Conservation (phyloP, 2,329 filamentous ascomycete species). For the Ambrosiella cleistominuta region DNA sequence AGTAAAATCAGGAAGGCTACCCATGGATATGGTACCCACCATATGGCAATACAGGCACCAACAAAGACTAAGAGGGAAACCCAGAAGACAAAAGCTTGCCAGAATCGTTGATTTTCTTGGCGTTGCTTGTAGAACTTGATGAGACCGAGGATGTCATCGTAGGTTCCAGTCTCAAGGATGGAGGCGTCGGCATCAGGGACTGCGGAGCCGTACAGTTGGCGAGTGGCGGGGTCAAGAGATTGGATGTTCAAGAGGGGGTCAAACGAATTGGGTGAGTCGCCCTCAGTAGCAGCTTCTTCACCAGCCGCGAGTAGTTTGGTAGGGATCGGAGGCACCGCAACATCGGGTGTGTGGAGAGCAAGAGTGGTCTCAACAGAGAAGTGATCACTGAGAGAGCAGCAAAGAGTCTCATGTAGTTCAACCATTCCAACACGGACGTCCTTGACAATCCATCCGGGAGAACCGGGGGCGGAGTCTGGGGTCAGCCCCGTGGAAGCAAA, state of each 20-base stretch:
- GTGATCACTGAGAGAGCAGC: constrained; percentile 84
- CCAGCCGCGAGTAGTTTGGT: constrained; percentile 8
- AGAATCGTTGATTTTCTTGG: constrained; percentile 52
- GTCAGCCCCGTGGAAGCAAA: constrained; percentile 48
- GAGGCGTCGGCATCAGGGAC: constrained; percentile 14
- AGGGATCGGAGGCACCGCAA: constrained; percentile 12
- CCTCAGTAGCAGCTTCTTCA: constrained; percentile 9
- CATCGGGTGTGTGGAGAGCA: constrained; percentile 25
- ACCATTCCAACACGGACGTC: constrained; percentile 61
- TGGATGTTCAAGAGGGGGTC: constrained; percentile 14
- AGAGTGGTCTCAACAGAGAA: constrained; percentile 80
- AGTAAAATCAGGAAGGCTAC: constrained; percentile 68
- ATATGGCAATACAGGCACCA: constrained; percentile 63
- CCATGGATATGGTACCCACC: constrained; percentile 65
- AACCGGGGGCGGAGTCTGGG: constrained; percentile 17
- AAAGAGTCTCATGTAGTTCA: constrained; percentile 59
- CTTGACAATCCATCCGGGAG: constrained; percentile 48
- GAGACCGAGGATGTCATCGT: constrained; percentile 54
- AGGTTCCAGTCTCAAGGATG: constrained; percentile 18
- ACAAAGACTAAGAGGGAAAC: constrained; percentile 48
- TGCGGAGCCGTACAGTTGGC: constrained; percentile 19
- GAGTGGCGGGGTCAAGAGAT: constrained; percentile 17
- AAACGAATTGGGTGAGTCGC: constrained; percentile 14
- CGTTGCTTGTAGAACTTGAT: constrained; percentile 50
- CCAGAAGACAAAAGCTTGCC: constrained; percentile 59